Evolutionary conservation across 495 filamentous ascomycete genomes (phyloP).

Genomic region (Penicillium chermesinum): DNA sequence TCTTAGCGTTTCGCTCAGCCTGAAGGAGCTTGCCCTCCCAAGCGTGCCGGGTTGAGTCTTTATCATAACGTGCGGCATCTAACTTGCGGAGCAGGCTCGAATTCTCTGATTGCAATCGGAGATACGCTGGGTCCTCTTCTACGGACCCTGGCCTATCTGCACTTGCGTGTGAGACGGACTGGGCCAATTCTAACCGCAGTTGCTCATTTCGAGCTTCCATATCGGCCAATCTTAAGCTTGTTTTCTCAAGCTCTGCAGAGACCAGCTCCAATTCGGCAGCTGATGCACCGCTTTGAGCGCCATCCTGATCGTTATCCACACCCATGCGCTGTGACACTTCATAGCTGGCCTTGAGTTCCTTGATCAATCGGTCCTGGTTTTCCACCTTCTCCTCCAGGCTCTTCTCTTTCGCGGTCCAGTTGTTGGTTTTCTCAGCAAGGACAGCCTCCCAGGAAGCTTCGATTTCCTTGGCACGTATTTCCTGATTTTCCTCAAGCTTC

Average conservation of each 20-base stretch:
- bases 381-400: constrained; percentile 88
- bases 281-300: constrained; percentile 55
- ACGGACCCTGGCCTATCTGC: constrained; percentile 49
- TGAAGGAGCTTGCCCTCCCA: constrained; percentile 63
- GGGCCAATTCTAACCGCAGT: constrained; percentile 80
- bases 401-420: constrained; percentile 94
- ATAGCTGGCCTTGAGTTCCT: constrained; percentile 93
- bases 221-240: constrained; percentile 79
- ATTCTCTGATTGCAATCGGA: constrained; percentile 86
- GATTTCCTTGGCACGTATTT: constrained; percentile 74
- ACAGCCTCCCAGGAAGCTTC: constrained; percentile 89
- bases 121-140: constrained; percentile 85
- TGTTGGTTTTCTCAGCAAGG: constrained; percentile 89
- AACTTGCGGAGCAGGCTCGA: constrained; percentile 81
- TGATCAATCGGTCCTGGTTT: constrained; percentile 85
- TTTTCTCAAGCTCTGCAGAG: constrained; percentile 83
- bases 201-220: constrained; percentile 95
- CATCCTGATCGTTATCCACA: constrained; percentile 58
- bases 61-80: constrained; percentile 75
- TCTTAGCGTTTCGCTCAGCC: constrained; percentile 37
- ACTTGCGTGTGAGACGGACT: constrained; percentile 71
- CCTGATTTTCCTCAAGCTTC: constrained; percentile 69
- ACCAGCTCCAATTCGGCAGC: constrained; percentile 93
- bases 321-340: constrained; percentile 91
- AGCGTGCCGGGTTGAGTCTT: constrained; percentile 67